These are phyloP conservation scores for Aspergillus sojae DNA, from an alignment of 2,329 filamentous ascomycete genomes.

Conservation along the genomic window DNA sequence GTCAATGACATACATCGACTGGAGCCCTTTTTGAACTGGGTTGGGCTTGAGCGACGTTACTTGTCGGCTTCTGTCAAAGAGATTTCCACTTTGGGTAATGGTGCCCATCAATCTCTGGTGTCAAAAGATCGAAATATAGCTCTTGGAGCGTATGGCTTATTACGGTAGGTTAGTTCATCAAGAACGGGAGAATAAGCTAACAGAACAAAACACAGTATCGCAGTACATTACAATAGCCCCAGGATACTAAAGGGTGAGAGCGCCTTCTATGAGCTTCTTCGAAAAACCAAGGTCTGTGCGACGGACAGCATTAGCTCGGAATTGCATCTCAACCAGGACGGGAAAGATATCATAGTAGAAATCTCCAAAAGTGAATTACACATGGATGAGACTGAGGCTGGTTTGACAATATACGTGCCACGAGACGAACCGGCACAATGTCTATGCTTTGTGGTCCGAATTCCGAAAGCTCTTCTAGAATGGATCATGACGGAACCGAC, in stretches of 20 bases:
- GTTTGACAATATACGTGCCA: conserved; percentile 12
- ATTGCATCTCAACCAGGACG: conserved; percentile 16
- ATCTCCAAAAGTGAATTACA: conserved; percentile 12
- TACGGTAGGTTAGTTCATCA: conserved; percentile 9
- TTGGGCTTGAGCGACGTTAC: conserved; percentile 9
- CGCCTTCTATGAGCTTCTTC: conserved; percentile 11
- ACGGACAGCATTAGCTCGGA: conserved; percentile 17
- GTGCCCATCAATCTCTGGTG: background rate
- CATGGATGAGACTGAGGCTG: conserved; percentile 2
- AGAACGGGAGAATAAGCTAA: background rate
- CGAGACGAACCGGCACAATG: conserved; percentile 7
- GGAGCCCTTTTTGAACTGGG: conserved; percentile 13
- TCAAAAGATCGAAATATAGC: conserved; percentile 7
- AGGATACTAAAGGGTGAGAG: conserved; percentile 3
- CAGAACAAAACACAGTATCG: conserved; percentile 4
- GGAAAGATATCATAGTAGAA: conserved; percentile 12
- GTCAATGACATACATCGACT: conserved; percentile 11
- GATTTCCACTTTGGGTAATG: conserved; percentile 2
- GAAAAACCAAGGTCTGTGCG: conserved; percentile 7
- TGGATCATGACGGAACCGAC: conserved; percentile 16
- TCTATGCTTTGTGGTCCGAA: conserved; percentile 15
- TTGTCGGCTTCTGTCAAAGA: conserved; percentile 16
- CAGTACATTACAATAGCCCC: conserved; percentile 13
- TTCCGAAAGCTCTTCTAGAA: conserved; percentile 12
- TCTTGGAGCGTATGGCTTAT: conserved; percentile 13